Conservation (phyloP, 371 early-diverging fungal species). For the Ordospora pajunii region DNA sequence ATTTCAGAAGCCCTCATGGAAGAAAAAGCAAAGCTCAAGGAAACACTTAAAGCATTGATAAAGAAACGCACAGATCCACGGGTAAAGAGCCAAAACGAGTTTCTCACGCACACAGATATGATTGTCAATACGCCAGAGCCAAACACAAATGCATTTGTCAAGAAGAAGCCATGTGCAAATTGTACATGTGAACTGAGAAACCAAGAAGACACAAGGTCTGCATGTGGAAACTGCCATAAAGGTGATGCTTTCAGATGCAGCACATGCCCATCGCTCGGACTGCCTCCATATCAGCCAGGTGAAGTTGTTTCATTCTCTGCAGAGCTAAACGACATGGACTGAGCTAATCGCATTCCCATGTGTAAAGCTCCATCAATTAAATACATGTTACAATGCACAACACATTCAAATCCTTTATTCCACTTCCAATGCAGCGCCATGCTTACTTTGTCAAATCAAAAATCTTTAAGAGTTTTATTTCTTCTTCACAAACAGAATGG, state of each 20-base stretch:
- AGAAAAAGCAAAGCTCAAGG: constrained; percentile 1
- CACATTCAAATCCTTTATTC: no score
- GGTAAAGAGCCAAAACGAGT: not conserved
- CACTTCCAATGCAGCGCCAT: not conserved
- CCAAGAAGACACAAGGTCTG: constrained; percentile 23
- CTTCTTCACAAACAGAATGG: constrained; percentile 16
- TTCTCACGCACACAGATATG: not conserved
- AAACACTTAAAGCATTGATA: not conserved
- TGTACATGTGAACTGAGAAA: constrained; percentile 56
- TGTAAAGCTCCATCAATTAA: no score
- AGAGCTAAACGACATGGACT: not conserved
- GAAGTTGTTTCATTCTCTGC: constrained; percentile 68
- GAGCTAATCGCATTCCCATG: no score
- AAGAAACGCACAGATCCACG: not conserved
- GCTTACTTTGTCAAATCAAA: not conserved
- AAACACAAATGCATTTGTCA: not conserved
- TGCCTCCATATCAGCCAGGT: constrained; percentile 92
- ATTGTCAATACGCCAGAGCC: not conserved
- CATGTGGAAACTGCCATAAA: constrained; percentile 74
- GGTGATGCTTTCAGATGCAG: constrained; percentile 97
- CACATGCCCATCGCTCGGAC: constrained; percentile 88
- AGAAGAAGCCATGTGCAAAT: constrained; percentile 46
- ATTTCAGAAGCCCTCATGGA: not conserved
- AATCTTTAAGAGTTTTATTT: not conserved
- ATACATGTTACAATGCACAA: no score